A percentile compares a stretch with the other conserved stretches of the same genome.
Evolutionary conservation across 768 basidiomycete species (phyloP).

Genomic region (Leccinum fibrillosum): DNA sequence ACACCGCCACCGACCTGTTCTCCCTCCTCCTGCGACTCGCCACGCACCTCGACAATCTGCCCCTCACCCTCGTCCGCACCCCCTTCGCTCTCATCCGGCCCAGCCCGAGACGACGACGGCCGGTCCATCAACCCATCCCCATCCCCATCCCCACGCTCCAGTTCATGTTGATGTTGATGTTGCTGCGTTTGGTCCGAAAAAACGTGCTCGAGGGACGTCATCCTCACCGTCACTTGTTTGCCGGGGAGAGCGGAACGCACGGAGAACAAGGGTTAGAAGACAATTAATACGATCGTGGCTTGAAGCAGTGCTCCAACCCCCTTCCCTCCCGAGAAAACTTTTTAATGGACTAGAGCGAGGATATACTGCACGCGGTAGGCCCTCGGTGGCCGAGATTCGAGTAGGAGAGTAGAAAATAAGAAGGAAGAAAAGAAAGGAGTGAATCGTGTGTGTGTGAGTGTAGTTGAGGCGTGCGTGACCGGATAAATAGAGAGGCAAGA

Average conservation of each 20-base stretch:
- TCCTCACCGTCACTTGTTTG: neutral
- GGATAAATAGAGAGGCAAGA: neutral
- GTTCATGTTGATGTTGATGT: neutral
- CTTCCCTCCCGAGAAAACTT: neutral
- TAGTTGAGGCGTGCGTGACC: neutral
- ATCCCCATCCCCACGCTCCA: neutral
- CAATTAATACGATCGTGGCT: neutral
- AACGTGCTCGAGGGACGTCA: constrained; percentile 28
- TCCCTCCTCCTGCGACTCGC: neutral
- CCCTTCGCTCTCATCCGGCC: neutral
- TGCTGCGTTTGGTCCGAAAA: constrained; percentile 9
- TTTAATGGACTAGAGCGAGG: neutral
- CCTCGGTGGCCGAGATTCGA: neutral
- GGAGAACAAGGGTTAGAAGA: neutral
- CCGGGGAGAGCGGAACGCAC: constrained; percentile 14
- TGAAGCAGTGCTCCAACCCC: neutral
- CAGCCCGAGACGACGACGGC: neutral
- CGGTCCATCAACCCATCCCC: constrained; percentile 3
- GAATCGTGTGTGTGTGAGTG: neutral
- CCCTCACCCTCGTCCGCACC: neutral
- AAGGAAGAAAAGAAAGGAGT: neutral
- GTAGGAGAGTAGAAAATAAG: neutral
- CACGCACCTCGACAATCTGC: neutral
- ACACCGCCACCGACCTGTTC: constrained; percentile 12
- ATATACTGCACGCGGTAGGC: neutral